Conservation (phyloP, 305 asterid species). For the Fraxinus baroniana region DNA sequence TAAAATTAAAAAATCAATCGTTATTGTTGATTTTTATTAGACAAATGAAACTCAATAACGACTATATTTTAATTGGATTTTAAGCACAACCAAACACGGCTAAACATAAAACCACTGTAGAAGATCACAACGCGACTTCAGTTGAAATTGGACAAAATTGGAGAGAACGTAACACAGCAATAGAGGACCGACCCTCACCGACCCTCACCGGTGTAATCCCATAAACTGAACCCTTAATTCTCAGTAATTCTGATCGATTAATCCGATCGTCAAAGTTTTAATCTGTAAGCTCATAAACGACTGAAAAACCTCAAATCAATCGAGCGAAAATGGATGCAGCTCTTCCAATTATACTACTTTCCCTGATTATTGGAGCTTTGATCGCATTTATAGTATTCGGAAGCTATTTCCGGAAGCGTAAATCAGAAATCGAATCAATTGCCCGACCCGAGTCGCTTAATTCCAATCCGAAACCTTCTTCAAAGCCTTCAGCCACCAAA, state of each 20-base stretch:
- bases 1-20: no score
- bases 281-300: not conserved
- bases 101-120: not conserved
- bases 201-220: not conserved
- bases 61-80: no score
- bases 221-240: not conserved
- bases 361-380: slow-evolving; percentile 70
- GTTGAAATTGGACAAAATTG: not conserved
- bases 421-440: slow-evolving; percentile 75
- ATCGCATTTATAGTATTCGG: slow-evolving; percentile 67
- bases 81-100: no score
- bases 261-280: not conserved
- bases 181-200: not conserved
- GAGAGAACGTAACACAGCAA: not conserved
- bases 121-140: not conserved
- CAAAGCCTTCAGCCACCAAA: slow-evolving; percentile 45
- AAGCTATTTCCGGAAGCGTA: slow-evolving; percentile 63
- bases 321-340: slow-evolving; percentile 55
- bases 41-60: no score
- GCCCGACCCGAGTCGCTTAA: slow-evolving; percentile 47
- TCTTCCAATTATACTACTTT: slow-evolving; percentile 50
- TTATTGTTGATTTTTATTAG: no score
- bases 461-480: slow-evolving; percentile 32
- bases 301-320: not conserved
- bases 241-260: not conserved